phyloP scores from a whole-genome alignment of 768 basidiomycete genomes.

The Nidularia pulvinata region DNA sequence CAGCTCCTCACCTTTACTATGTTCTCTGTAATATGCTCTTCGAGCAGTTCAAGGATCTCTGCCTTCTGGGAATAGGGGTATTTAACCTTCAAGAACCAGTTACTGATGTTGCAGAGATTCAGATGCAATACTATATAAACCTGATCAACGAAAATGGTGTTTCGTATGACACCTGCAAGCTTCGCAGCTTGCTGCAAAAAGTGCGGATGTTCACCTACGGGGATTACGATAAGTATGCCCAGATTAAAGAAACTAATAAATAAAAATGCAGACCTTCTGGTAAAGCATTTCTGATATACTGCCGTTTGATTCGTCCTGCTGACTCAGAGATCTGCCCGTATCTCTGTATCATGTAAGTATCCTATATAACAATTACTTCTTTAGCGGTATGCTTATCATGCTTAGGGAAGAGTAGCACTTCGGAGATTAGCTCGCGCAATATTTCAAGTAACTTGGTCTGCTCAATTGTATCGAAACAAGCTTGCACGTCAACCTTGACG shows the following conservation, averaged over 20 bases:
- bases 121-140: constrained; percentile 31
- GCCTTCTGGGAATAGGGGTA: constrained; percentile 53
- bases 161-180: constrained; percentile 64
- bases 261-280: constrained; percentile 51
- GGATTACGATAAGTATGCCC: background rate
- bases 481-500: constrained; percentile 94
- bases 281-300: constrained; percentile 58
- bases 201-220: constrained; percentile 70
- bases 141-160: constrained; percentile 88
- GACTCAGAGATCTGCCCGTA: constrained; percentile 66
- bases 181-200: constrained; percentile 72
- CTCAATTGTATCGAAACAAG: constrained; percentile 96
- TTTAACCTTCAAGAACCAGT: constrained; percentile 24
- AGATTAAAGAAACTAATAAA: background rate
- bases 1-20: constrained; percentile 74
- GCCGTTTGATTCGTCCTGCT: constrained; percentile 55
- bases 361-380: constrained; percentile 39
- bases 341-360: constrained; percentile 68
- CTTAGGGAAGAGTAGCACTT: constrained; percentile 38
- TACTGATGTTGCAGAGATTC: background rate
- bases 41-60: constrained; percentile 71
- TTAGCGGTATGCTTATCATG: background rate
- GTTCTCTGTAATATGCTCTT: constrained; percentile 91
- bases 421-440: constrained; percentile 67
- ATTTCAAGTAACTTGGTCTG: constrained; percentile 85